Conservation (phyloP, 257 asterid genomes). For the Cruciata laevipes region DNA sequence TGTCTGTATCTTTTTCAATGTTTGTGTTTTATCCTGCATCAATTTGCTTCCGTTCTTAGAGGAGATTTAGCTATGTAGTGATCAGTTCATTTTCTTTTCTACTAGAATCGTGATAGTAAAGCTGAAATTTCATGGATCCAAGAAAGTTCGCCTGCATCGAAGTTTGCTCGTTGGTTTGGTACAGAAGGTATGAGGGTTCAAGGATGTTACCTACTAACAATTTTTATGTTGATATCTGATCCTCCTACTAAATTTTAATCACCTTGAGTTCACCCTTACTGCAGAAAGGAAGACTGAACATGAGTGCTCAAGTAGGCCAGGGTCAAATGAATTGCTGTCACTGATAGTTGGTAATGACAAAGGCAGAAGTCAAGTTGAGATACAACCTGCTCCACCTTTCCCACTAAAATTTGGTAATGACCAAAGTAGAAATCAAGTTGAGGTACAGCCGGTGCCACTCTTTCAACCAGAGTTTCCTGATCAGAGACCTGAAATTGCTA, state of each 20-base stretch:
- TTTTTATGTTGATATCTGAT: neutral
- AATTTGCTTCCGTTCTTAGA: neutral
- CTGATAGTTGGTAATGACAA: conserved; percentile 62
- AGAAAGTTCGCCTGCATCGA: conserved; percentile 46
- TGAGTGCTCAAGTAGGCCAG: conserved; percentile 36
- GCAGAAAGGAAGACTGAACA: conserved; percentile 51
- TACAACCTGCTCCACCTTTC: conserved; percentile 9
- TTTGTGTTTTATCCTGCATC: neutral
- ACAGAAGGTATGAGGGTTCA: conserved; percentile 56
- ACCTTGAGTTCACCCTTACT: conserved; percentile 6
- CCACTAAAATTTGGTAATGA: conserved; percentile 59
- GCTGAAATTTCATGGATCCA: conserved; percentile 46
- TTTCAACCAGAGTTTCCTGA: conserved; percentile 25
- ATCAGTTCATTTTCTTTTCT: conserved; percentile 11
- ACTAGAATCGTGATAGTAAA: conserved; percentile 40
- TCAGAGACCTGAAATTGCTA: conserved; percentile 28
- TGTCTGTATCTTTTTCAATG: neutral
- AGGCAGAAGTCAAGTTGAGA: conserved; percentile 39
- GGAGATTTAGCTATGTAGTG: conserved; percentile 5
- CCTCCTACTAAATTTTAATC: neutral
- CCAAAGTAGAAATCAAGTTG: conserved; percentile 41
- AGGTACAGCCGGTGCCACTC: conserved; percentile 21
- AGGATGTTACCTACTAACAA: conserved; percentile 1
- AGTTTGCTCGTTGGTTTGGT: conserved; percentile 77
- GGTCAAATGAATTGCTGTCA: conserved; percentile 59